Evolutionary conservation across 352 stramenopile genomes (phyloP).

Genomic region (Phytophthora cactorum): DNA sequence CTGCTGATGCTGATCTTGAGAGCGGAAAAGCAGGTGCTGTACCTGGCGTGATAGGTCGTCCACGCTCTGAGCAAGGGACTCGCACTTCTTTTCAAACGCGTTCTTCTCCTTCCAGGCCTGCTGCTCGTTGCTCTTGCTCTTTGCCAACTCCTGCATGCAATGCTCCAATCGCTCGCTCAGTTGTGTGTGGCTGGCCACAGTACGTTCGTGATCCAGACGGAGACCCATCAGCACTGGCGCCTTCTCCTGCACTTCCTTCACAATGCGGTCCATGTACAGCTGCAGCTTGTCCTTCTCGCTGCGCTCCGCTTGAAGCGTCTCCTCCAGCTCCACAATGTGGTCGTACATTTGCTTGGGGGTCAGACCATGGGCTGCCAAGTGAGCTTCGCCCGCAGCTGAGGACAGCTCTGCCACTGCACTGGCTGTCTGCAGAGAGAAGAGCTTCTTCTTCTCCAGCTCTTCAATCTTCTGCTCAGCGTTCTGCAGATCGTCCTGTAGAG

Average conservation of each 20-base stretch:
- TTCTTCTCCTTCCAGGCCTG: slow-evolving; percentile 67
- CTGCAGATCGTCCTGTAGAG: slow-evolving; percentile 59
- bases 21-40: slow-evolving; percentile 85
- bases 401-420: slow-evolving; percentile 68
- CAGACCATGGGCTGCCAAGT: slow-evolving; percentile 72
- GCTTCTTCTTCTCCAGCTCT: slow-evolving; percentile 73
- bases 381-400: slow-evolving; percentile 59
- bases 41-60: slow-evolving; percentile 93
- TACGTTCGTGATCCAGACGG: slow-evolving; percentile 90
- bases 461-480: slow-evolving; percentile 59
- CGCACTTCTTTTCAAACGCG: slow-evolving; percentile 70
- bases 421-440: slow-evolving; percentile 55
- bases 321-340: slow-evolving; percentile 88
- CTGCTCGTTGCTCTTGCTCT: slow-evolving; percentile 78
- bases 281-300: slow-evolving; percentile 90
- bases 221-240: slow-evolving; percentile 91
- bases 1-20: slow-evolving; percentile 58
- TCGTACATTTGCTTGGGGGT: slow-evolving; percentile 91
- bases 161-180: slow-evolving; percentile 73
- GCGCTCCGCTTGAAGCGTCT: slow-evolving; percentile 79
- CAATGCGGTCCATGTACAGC: slow-evolving; percentile 91
- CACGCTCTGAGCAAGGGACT: slow-evolving; percentile 81
- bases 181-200: slow-evolving; percentile 83
- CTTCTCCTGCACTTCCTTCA: slow-evolving; percentile 93
- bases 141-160: slow-evolving; percentile 72